Evolutionary conservation across 768 basidiomycete genomes (phyloP).

Genomic region (Leccinum truebloodii): DNA sequence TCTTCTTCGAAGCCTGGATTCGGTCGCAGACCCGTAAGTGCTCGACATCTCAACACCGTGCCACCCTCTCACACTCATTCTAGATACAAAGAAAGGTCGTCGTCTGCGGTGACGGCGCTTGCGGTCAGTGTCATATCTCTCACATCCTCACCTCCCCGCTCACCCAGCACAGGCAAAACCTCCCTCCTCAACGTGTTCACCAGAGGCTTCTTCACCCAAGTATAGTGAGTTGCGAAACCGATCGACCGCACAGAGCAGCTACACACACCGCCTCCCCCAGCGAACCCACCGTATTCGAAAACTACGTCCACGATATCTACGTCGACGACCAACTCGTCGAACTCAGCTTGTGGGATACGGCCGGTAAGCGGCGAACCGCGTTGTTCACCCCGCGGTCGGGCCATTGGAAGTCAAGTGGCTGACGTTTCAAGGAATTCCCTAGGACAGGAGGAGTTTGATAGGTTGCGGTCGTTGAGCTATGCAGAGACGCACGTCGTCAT

Average conservation of each 20-base stretch:
- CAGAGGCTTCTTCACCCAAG: conserved; percentile 90
- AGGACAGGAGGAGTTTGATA: conserved; percentile 97
- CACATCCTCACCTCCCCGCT: conserved; percentile 7
- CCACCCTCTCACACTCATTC: conserved; percentile 1
- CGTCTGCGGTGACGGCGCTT: conserved; percentile 97
- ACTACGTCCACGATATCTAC: conserved; percentile 88
- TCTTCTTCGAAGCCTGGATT: conserved; percentile 55
- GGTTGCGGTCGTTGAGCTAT: conserved; percentile 91
- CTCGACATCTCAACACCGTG: conserved; percentile 6
- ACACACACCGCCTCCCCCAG: conserved; percentile 36
- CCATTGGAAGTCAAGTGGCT: conserved; percentile 5
- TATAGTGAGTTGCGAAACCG: conserved; percentile 63
- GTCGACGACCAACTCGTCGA: conserved; percentile 89
- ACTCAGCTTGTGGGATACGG: conserved; percentile 96
- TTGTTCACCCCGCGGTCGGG: not conserved
- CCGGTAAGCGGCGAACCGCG: conserved; percentile 57
- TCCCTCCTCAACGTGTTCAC: conserved; percentile 88
- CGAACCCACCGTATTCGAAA: conserved; percentile 96
- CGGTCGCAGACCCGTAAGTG: conserved; percentile 41
- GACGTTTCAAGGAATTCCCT: conserved; percentile 34
- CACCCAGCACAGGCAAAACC: conserved; percentile 60
- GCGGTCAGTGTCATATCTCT: conserved; percentile 49
- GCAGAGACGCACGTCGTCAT: conserved; percentile 96
- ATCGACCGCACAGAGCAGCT: not conserved
- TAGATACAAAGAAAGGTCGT: conserved; percentile 67